phyloP scores from a whole-genome alignment of 2,329 filamentous ascomycete genomes.

The Fusarium poae region DNA sequence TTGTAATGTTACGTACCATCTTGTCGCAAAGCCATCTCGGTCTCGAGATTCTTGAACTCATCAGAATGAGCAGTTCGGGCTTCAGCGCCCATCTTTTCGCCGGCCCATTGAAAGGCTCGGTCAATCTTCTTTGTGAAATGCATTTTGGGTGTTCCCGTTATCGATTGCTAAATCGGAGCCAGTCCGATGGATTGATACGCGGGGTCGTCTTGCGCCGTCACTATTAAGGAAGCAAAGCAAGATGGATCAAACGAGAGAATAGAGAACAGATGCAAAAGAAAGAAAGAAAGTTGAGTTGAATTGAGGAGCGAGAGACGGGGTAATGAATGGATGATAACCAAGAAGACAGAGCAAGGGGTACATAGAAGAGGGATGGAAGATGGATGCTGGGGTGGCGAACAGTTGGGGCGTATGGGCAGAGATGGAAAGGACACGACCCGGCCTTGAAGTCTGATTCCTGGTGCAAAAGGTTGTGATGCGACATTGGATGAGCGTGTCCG shows the following conservation, averaged over 20 bases:
- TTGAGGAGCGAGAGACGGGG: slow-evolving; percentile 42
- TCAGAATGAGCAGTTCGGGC: slow-evolving; percentile 88
- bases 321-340: slow-evolving; percentile 48
- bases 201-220: slow-evolving; percentile 32
- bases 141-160: slow-evolving; percentile 55
- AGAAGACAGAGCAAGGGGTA: slow-evolving; percentile 38
- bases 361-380: slow-evolving; percentile 41
- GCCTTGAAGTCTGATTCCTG: slow-evolving; percentile 24
- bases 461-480: slow-evolving; percentile 23
- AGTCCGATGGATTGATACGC: slow-evolving; percentile 40
- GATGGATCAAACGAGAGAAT: slow-evolving; percentile 20
- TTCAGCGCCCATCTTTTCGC: slow-evolving; percentile 94
- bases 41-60: slow-evolving; percentile 90
- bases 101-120: slow-evolving; percentile 97
- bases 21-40: slow-evolving; percentile 89
- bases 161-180: slow-evolving; percentile 41
- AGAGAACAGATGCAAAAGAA: slow-evolving; percentile 9
- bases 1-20: slow-evolving; percentile 72
- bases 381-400: slow-evolving; percentile 46
- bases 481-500: slow-evolving; percentile 24
- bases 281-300: not conserved
- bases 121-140: slow-evolving; percentile 86
- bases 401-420: slow-evolving; percentile 36
- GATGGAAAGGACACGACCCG: slow-evolving; percentile 31
- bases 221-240: slow-evolving; percentile 21